These are phyloP conservation scores for Pinus taeda DNA, from an alignment of 75 land plant genomes.

Conservation along the genomic window DNA sequence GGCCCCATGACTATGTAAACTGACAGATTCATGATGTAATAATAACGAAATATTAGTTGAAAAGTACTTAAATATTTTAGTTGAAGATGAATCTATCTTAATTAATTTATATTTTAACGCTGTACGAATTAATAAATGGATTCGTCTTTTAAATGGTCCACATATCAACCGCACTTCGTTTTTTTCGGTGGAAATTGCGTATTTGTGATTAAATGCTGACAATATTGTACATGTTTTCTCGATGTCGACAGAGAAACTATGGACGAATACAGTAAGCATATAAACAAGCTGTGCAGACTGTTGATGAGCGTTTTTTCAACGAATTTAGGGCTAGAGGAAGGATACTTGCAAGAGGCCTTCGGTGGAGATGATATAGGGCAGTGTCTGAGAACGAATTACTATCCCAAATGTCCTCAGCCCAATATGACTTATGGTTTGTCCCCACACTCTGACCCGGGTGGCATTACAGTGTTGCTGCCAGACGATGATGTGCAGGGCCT, in stretches of 20 bases:
- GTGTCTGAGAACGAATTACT: constrained; percentile 35
- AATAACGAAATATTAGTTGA: no score
- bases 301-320: constrained; percentile 48
- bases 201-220: neutral
- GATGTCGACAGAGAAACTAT: constrained; percentile 44
- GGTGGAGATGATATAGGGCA: constrained; percentile 20
- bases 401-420: constrained; percentile 39
- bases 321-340: constrained; percentile 38
- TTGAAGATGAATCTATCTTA: neutral
- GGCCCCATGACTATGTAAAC: no score
- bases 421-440: constrained; percentile 23
- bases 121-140: neutral
- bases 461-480: constrained; percentile 10
- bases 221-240: no score
- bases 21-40: no score
- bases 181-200: neutral
- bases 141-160: neutral
- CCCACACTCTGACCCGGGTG: constrained; percentile 28
- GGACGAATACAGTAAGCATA: constrained; percentile 46
- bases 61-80: neutral
- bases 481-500: constrained; percentile 45
- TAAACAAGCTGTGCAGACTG: constrained; percentile 26
- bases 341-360: constrained; percentile 19
- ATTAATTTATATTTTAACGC: neutral
- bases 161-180: neutral